These are phyloP conservation scores for Peronosclerospora sorghi DNA, from an alignment of 352 stramenopile species.

Conservation along the genomic window DNA sequence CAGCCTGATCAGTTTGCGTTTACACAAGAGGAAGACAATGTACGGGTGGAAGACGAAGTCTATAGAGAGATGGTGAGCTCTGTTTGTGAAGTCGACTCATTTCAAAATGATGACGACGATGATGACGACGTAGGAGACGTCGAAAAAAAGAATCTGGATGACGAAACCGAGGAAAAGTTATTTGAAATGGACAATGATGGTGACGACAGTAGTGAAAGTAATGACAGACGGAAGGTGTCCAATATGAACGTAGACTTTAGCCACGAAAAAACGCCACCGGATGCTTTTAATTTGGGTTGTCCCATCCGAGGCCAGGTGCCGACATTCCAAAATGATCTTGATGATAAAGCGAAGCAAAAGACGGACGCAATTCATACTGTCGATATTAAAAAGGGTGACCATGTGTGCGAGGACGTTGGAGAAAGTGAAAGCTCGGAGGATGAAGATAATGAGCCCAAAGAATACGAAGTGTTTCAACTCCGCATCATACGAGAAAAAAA, in stretches of 20 bases:
- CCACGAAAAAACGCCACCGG: conserved; percentile 2
- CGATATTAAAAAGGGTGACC: conserved; percentile 21
- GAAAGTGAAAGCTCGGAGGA: conserved; percentile 25
- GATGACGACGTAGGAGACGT: conserved; percentile 10
- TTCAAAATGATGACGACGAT: conserved; percentile 32
- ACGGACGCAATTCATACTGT: conserved; percentile 19
- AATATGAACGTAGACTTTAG: conserved; percentile 11
- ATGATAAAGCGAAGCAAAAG: conserved; percentile 17
- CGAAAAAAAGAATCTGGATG: conserved; percentile 12
- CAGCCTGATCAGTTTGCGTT: conserved; percentile 80
- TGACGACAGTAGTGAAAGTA: conserved; percentile 6
- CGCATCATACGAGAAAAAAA: conserved; percentile 69
- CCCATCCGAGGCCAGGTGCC: conserved; percentile 13
- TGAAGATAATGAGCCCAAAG: conserved; percentile 27
- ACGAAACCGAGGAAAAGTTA: conserved; percentile 30
- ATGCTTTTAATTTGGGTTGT: conserved; percentile 11
- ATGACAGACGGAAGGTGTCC: conserved; percentile 8
- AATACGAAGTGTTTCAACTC: conserved; percentile 65
- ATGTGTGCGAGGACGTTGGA: conserved; percentile 7
- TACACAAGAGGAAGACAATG: conserved; percentile 67
- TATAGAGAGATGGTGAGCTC: conserved; percentile 72
- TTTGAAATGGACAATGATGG: conserved; percentile 52
- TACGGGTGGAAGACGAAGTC: conserved; percentile 56
- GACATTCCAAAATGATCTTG: conserved; percentile 21
- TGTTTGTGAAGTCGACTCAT: conserved; percentile 46